These are phyloP conservation scores for Nakaseomyces kungkrabaensis DNA, from an alignment of 1,139 yeast genomes.

Conservation along the genomic window DNA sequence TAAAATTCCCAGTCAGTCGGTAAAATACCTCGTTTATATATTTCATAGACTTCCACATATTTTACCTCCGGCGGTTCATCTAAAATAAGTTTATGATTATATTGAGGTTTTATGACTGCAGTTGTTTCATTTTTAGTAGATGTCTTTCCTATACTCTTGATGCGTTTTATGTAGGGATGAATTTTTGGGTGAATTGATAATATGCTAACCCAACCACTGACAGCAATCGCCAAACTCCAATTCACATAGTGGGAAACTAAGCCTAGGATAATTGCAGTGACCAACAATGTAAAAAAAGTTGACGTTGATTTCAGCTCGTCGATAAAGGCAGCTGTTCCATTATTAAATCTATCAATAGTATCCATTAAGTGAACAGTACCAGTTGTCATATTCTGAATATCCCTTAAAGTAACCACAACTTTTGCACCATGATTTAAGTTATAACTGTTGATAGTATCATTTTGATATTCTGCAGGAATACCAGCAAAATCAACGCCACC, in stretches of 20 bases:
- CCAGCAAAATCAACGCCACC: background rate
- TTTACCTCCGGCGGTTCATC: conserved; percentile 58
- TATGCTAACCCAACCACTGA: conserved; percentile 46
- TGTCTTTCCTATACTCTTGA: conserved; percentile 17
- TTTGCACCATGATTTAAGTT: conserved; percentile 30
- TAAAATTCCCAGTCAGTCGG: conserved; percentile 53
- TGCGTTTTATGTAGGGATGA: conserved; percentile 31
- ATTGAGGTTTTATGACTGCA: conserved; percentile 11
- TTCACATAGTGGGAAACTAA: conserved; percentile 57
- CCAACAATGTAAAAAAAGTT: conserved; percentile 38
- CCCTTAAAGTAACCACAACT: conserved; percentile 34
- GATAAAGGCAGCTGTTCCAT: conserved; percentile 60
- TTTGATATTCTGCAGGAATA: background rate
- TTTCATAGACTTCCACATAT: conserved; percentile 65
- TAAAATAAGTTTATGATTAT: conserved; percentile 42
- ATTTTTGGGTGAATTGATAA: conserved; percentile 48
- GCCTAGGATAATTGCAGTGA: conserved; percentile 36
- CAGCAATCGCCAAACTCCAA: conserved; percentile 48
- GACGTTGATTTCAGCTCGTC: conserved; percentile 61
- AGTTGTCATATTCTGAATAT: conserved; percentile 45
- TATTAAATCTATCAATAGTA: conserved; percentile 44
- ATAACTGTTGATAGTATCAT: conserved; percentile 13
- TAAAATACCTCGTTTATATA: conserved; percentile 56
- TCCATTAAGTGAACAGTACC: conserved; percentile 45
- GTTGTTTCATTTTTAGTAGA: conserved; percentile 13